Conservation (phyloP, 1,284 basidiomycete genomes). For the Amanita bisporigera region DNA sequence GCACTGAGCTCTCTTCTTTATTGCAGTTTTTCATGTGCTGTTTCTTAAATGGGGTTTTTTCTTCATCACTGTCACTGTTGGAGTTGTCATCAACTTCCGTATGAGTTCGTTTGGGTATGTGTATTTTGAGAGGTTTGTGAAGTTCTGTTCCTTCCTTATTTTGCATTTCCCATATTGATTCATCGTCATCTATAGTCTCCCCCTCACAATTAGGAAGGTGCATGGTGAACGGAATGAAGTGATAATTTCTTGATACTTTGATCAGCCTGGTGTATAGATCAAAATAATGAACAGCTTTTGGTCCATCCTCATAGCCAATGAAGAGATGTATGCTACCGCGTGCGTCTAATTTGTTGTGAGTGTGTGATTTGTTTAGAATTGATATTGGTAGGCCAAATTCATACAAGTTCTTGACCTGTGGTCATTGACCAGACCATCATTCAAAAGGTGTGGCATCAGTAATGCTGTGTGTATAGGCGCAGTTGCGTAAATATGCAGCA, state of each 20-base stretch:
- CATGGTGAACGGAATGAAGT: no score
- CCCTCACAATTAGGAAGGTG: no score
- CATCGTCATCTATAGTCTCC: no score
- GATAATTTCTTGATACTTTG: background rate
- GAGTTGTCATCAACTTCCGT: no score
- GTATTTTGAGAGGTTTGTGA: no score
- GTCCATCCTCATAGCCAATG: background rate
- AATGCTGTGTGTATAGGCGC: slow-evolving; percentile 12
- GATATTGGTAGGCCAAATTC: slow-evolving; percentile 15
- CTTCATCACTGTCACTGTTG: no score
- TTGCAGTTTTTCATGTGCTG: no score
- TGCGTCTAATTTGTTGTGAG: background rate
- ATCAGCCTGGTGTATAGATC: background rate
- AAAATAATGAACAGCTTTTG: background rate
- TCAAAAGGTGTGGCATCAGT: slow-evolving; percentile 20
- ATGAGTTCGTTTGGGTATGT: no score
- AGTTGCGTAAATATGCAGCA: slow-evolving; percentile 23
- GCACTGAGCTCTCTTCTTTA: no score
- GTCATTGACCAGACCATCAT: slow-evolving; percentile 13
- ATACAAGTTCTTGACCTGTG: slow-evolving; percentile 16
- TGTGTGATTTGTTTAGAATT: background rate
- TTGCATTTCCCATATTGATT: no score
- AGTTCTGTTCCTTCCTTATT: no score
- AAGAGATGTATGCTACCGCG: background rate
- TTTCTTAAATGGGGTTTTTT: no score